Evolutionary conservation across 176 grass and related monocot genomes (phyloP).

Genomic region (Dactylis glomerata): DNA sequence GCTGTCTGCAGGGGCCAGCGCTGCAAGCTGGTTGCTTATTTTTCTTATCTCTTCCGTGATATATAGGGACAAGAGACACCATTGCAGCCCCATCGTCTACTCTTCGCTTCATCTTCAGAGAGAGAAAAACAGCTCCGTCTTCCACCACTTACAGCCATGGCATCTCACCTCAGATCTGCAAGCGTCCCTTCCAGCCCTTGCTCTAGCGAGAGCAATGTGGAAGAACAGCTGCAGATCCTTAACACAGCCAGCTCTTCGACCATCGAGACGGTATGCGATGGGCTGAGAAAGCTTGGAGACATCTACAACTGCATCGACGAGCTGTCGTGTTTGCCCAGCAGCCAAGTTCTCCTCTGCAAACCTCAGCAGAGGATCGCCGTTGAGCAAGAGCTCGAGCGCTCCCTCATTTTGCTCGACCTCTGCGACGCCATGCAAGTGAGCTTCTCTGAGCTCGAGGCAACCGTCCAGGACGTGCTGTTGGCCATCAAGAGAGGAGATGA

Average conservation of each 20-base stretch:
- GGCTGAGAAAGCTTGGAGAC: slow-evolving; percentile 15
- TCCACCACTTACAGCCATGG: slow-evolving; percentile 11
- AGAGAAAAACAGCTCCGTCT: neutral
- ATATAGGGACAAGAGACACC: slow-evolving; percentile 10
- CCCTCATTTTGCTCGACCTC: slow-evolving; percentile 11
- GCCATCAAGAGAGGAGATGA: slow-evolving; percentile 31
- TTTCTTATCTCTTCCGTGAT: neutral
- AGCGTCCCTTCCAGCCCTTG: slow-evolving; percentile 27
- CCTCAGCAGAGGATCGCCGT: neutral
- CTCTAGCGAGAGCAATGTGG: neutral
- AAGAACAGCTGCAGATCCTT: slow-evolving; percentile 22
- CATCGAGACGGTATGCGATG: slow-evolving; percentile 5
- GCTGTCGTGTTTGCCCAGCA: neutral
- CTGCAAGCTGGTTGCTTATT: neutral
- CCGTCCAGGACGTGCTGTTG: neutral
- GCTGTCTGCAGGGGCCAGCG: neutral
- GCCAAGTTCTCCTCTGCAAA: neutral
- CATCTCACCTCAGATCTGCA: slow-evolving; percentile 22
- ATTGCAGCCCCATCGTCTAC: neutral
- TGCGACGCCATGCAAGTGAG: slow-evolving; percentile 13
- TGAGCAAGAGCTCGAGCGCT: slow-evolving; percentile 21
- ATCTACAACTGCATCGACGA: slow-evolving; percentile 4
- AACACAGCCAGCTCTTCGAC: slow-evolving; percentile 6
- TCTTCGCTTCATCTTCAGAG: neutral
- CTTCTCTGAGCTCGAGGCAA: slow-evolving; percentile 13